A percentile compares a stretch with the other conserved stretches of the same genome.
These are phyloP conservation scores for Geotrichum reessii DNA, from an alignment of 1,139 yeast genomes.

Conservation along the genomic window DNA sequence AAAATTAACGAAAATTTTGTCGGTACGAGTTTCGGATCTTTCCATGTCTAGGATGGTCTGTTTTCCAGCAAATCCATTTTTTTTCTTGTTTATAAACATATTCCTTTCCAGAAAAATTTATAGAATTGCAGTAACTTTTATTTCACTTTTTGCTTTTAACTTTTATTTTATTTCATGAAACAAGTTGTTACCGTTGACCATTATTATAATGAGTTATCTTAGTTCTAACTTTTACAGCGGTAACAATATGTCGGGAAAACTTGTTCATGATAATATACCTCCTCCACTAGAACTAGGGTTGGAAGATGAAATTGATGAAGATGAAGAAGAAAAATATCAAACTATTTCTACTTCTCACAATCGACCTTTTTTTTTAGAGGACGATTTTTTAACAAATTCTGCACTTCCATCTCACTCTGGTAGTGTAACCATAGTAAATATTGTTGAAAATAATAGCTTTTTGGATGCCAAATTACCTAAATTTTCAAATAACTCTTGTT, in stretches of 20 bases:
- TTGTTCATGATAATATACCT: not conserved
- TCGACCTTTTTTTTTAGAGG: not conserved
- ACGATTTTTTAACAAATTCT: not conserved
- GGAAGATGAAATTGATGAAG: slow-evolving; percentile 9
- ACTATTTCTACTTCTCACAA: not conserved
- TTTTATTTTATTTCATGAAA: not conserved
- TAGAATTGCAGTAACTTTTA: too few relatives aligned
- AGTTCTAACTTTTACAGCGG: not conserved
- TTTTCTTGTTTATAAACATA: not conserved
- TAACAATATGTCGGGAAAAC: not conserved
- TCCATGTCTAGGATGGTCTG: not conserved
- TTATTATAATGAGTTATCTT: not conserved
- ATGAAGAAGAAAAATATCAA: slow-evolving; percentile 5
- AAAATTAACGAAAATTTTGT: not conserved
- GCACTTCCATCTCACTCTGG: not conserved
- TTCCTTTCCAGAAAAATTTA: not conserved
- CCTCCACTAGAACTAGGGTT: slow-evolving; percentile 4
- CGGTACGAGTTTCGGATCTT: not conserved
- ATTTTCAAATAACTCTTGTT: too few relatives aligned
- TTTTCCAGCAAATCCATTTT: not conserved
- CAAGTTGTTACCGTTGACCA: too few relatives aligned
- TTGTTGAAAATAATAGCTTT: not conserved
- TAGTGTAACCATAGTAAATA: not conserved
- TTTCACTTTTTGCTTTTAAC: not conserved
- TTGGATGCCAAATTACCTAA: not conserved